These are phyloP conservation scores for peach (Prunus persica) DNA, from an alignment of 306 rosid genomes.

Conservation along the genomic window DNA sequence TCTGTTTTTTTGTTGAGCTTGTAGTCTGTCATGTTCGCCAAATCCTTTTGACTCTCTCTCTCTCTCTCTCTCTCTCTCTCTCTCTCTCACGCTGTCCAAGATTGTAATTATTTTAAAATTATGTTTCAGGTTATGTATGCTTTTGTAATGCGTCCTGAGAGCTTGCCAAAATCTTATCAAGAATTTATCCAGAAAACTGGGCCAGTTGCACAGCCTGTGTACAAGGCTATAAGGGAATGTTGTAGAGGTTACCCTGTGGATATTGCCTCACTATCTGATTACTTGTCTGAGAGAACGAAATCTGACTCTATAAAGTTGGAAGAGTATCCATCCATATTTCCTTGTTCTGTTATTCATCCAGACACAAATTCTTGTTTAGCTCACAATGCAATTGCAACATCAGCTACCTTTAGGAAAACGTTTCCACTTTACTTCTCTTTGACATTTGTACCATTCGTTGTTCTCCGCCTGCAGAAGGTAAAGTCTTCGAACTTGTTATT, in stretches of 20 bases:
- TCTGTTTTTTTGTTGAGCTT: constrained; percentile 11
- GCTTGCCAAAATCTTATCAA: constrained; percentile 88
- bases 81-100: not conserved
- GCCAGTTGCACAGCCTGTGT: constrained; percentile 89
- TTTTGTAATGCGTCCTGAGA: constrained; percentile 98
- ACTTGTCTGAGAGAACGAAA: constrained; percentile 49
- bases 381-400: constrained; percentile 69
- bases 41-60: not conserved
- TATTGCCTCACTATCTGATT: constrained; percentile 64
- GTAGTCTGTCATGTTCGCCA: not conserved
- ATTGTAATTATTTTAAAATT: constrained; percentile 8
- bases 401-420: constrained; percentile 86
- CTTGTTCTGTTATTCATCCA: constrained; percentile 86
- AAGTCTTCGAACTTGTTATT: constrained; percentile 11
- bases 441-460: constrained; percentile 93
- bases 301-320: constrained; percentile 59
- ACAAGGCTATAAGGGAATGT: constrained; percentile 87
- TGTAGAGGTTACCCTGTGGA: constrained; percentile 83
- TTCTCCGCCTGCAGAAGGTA: constrained; percentile 92
- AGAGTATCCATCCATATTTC: constrained; percentile 81
- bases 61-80: not conserved
- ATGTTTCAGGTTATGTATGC: constrained; percentile 84
- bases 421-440: constrained; percentile 95
- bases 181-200: constrained; percentile 95
- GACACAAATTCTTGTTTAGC: constrained; percentile 73